phyloP scores from a whole-genome alignment of 2,329 filamentous ascomycete genomes.

The Neonectria sp. region DNA sequence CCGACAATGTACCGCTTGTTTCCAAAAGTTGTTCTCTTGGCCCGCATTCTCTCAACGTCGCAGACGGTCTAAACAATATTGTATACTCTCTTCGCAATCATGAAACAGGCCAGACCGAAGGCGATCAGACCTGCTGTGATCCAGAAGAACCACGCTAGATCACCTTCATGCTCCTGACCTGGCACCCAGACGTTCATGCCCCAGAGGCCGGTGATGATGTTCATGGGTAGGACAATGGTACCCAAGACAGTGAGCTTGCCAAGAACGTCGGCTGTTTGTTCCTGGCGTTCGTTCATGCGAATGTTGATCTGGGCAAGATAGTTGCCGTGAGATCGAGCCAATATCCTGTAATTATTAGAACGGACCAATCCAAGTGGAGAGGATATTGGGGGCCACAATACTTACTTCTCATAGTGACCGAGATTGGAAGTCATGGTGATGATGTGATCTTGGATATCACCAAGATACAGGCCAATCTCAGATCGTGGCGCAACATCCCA shows the following conservation, averaged over 20 bases:
- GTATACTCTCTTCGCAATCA: constrained; percentile 87
- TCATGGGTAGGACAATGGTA: constrained; percentile 98
- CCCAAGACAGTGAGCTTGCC: constrained; percentile 96
- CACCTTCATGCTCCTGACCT: constrained; percentile 85
- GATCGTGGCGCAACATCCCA: constrained; percentile 96
- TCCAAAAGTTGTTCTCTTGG: neutral
- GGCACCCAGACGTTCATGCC: constrained; percentile 99
- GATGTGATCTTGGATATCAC: constrained; percentile 99
- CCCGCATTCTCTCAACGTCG: neutral
- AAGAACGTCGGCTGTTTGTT: constrained; percentile 94
- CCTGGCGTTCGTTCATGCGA: constrained; percentile 97
- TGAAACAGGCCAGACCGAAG: constrained; percentile 86
- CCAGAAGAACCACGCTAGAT: constrained; percentile 81
- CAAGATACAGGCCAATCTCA: constrained; percentile 97
- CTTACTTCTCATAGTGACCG: constrained; percentile 95
- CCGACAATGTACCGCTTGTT: neutral
- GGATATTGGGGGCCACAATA: constrained; percentile 32
- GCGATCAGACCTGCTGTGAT: constrained; percentile 81
- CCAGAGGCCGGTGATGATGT: constrained; percentile 98
- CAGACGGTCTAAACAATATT: constrained; percentile 74
- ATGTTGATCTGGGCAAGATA: constrained; percentile 99
- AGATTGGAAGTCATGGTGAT: constrained; percentile 98
- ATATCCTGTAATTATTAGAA: constrained; percentile 70
- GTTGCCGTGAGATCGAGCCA: constrained; percentile 93
- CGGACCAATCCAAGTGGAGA: neutral